Conservation (phyloP, 192 early-diverging fungal genomes). For the Kappamyces sp. region DNA sequence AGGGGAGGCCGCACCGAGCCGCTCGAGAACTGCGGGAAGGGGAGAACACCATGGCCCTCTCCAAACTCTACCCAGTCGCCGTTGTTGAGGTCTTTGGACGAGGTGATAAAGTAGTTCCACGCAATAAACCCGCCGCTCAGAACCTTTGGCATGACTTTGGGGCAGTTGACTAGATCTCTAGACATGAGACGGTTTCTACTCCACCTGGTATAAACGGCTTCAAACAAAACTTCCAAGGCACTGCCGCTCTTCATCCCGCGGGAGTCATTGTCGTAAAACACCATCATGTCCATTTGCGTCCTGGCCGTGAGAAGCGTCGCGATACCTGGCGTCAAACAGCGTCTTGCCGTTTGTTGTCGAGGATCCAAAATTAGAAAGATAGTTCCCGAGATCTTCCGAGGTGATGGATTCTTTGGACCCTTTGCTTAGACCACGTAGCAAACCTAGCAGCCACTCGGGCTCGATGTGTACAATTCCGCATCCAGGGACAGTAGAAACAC, state of each 20-base stretch:
- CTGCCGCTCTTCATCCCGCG: neutral
- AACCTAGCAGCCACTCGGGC: slow-evolving; percentile 42
- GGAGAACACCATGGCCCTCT: slow-evolving; percentile 22
- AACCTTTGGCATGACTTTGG: slow-evolving; percentile 50
- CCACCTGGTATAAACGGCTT: slow-evolving; percentile 52
- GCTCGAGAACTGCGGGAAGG: too few relatives aligned
- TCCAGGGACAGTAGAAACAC: neutral
- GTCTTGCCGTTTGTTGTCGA: slow-evolving; percentile 24
- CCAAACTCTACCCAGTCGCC: slow-evolving; percentile 38
- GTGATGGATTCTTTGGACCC: slow-evolving; percentile 6
- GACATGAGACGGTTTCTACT: slow-evolving; percentile 52
- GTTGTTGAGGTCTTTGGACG: slow-evolving; percentile 29
- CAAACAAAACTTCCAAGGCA: slow-evolving; percentile 34
- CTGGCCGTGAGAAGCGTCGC: slow-evolving; percentile 60
- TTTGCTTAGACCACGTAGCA: slow-evolving; percentile 4
- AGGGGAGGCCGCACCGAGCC: too few relatives aligned
- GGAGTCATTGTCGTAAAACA: slow-evolving; percentile 7
- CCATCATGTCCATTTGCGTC: slow-evolving; percentile 48
- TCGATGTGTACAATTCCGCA: slow-evolving; percentile 66
- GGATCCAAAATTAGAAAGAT: slow-evolving; percentile 27
- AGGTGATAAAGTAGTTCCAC: slow-evolving; percentile 56
- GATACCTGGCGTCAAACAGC: too few relatives aligned
- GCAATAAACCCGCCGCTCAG: slow-evolving; percentile 74
- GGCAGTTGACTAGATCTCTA: too few relatives aligned
- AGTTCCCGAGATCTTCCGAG: slow-evolving; percentile 12